phyloP scores from a whole-genome alignment of 495 filamentous ascomycete species.

The Penicillium crystallinum region DNA sequence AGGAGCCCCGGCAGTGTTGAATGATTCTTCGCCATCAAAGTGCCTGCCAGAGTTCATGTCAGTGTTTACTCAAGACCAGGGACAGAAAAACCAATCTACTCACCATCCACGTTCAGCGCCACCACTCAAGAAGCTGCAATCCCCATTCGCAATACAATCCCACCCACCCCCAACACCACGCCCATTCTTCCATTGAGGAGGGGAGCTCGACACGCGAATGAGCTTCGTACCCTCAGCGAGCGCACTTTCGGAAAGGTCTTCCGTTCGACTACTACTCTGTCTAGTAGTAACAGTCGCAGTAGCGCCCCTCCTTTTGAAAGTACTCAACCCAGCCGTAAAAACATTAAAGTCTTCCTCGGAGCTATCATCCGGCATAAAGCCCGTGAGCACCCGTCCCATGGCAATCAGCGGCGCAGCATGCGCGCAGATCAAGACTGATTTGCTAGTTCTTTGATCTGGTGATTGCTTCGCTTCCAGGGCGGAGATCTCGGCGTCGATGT shows the following conservation, averaged over 20 bases:
- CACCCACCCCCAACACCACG: constrained; percentile 76
- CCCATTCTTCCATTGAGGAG: constrained; percentile 56
- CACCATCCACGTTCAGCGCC: constrained; percentile 90
- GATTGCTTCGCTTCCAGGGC: constrained; percentile 23
- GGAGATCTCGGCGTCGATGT: constrained; percentile 56
- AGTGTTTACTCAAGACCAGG: constrained; percentile 3
- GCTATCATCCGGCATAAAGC: constrained; percentile 61
- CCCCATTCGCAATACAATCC: constrained; percentile 72
- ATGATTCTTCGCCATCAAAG: constrained; percentile 72
- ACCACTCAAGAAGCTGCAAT: constrained; percentile 69
- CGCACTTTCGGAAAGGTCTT: constrained; percentile 10
- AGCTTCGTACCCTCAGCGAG: constrained; percentile 30
- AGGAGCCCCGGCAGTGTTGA: constrained; percentile 41
- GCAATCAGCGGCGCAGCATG: constrained; percentile 88
- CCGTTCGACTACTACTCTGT: constrained; percentile 23
- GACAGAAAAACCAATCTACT: constrained; percentile 33
- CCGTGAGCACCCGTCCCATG: constrained; percentile 75
- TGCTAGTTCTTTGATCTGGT: constrained; percentile 29
- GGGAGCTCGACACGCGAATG: constrained; percentile 11
- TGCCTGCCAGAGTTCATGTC: constrained; percentile 45
- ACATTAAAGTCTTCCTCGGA: constrained; percentile 73
- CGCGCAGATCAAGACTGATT: constrained; percentile 74
- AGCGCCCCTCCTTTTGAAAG: constrained; percentile 40
- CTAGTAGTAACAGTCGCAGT: background rate
- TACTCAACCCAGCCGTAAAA: constrained; percentile 79